Evolutionary conservation across 352 stramenopile genomes (phyloP), one percentile per base, ranked within the genome.

Genomic region (Globisporangium viniferum): DNA sequence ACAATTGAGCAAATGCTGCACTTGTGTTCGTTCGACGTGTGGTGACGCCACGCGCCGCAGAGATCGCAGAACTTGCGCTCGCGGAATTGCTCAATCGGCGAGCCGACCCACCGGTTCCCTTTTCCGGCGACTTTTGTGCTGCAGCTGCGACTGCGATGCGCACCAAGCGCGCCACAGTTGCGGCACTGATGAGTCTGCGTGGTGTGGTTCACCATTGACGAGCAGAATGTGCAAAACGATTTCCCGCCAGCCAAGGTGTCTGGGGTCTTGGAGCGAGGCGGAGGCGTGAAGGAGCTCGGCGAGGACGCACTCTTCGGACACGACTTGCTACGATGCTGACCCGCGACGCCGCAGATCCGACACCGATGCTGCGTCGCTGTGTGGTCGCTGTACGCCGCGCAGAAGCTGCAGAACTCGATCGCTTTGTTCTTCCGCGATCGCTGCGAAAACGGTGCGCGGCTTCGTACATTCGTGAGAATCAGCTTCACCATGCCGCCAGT

Each of bases 401-500:
- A 92, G 20, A 92, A 88, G 14, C 78, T 74, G 59, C 84, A 92
- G 58, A 91, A 93, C 71, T 89, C 80, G 59, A 82, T 81, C 29
- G 77, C 55, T 29, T 71, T 82, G 27, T 73, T 54, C 12, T 64
- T 73, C 27, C 56, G 49, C 35, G 78, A 72, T 15, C 69, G 64
- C 33, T 73, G 73, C 22, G 77, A 78, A 18, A 88, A 75, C 27
- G 79, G 82, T 49, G 82, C 70, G 58, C 79, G 79, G 7, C 67
- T 71, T 8, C 83, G 75, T 36, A 94, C 81, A 35, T 93, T 93
- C 18, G 74, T 86, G 33, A 94, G 72, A 27, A 94, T 82, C 5
- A 76, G 74, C 71, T 91, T 89, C 36, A 92, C 86, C 77, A 92
- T 86, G 15, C 83, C 86, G 5, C 84, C 84, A 0, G 86, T 93